phyloP scores from a whole-genome alignment of 768 basidiomycete species.

The Crucibulum laeve region DNA sequence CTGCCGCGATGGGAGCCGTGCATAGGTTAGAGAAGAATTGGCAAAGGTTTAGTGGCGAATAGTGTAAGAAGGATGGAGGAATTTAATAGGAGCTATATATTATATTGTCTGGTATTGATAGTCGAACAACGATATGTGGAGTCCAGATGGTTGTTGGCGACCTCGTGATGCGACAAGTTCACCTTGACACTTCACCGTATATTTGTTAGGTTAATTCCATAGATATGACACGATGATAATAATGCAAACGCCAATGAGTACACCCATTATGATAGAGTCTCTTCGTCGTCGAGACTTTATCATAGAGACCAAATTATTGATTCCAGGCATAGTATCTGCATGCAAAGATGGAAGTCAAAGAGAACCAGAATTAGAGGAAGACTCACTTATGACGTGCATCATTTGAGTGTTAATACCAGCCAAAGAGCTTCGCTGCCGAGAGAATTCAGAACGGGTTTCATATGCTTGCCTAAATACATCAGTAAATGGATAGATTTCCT shows the following conservation, averaged over 20 bases:
- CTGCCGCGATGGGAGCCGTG: slow-evolving; percentile 58
- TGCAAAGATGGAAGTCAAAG: slow-evolving; percentile 2
- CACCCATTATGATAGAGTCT: slow-evolving; percentile 86
- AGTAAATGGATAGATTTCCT: slow-evolving; percentile 4
- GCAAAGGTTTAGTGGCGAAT: slow-evolving; percentile 50
- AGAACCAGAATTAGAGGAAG: neutral
- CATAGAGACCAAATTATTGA: slow-evolving; percentile 87
- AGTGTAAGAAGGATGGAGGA: slow-evolving; percentile 23
- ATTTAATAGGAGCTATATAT: neutral
- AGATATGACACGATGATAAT: slow-evolving; percentile 49
- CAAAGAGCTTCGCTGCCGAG: slow-evolving; percentile 72
- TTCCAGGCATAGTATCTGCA: slow-evolving; percentile 86
- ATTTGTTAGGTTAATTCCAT: slow-evolving; percentile 37
- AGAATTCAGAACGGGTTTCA: slow-evolving; percentile 92
- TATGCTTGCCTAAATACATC: slow-evolving; percentile 78
- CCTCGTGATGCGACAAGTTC: no score
- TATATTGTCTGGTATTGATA: no score
- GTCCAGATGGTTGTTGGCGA: no score
- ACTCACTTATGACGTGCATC: slow-evolving; percentile 75
- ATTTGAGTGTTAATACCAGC: slow-evolving; percentile 82
- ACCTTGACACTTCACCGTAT: no score
- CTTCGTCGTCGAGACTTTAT: slow-evolving; percentile 87
- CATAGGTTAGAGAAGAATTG: slow-evolving; percentile 69
- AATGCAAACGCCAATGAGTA: slow-evolving; percentile 82
- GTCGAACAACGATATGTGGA: no score